Evolutionary conservation across 768 basidiomycete species (phyloP).

Genomic region (Mycena pura): DNA sequence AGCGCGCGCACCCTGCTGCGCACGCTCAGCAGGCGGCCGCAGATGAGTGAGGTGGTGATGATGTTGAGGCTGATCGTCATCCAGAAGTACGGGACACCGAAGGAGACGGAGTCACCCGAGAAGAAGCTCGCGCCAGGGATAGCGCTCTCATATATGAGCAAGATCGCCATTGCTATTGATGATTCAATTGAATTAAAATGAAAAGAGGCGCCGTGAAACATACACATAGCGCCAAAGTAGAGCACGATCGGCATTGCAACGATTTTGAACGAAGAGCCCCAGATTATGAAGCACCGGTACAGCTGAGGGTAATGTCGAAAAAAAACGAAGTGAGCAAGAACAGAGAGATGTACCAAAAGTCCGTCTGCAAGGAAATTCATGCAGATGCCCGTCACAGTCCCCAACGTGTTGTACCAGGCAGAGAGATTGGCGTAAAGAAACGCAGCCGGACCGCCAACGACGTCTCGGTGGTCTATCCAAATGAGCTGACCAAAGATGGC

Average conservation of each 20-base stretch:
- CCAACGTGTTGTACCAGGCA: slow-evolving; percentile 41
- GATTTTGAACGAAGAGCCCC: slow-evolving; percentile 25
- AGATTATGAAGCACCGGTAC: slow-evolving; percentile 46
- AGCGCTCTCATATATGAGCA: slow-evolving; percentile 37
- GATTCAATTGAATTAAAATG: neutral
- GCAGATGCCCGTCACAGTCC: slow-evolving; percentile 30
- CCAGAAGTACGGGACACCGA: slow-evolving; percentile 40
- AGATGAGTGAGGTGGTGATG: slow-evolving; percentile 39
- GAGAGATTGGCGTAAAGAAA: slow-evolving; percentile 33
- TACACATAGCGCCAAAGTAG: slow-evolving; percentile 32
- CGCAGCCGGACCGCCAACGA: slow-evolving; percentile 38
- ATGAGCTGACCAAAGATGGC: slow-evolving; percentile 38
- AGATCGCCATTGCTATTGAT: slow-evolving; percentile 35
- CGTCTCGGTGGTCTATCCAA: slow-evolving; percentile 38
- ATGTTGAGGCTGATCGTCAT: slow-evolving; percentile 40
- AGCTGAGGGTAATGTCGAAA: slow-evolving; percentile 33
- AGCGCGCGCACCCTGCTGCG: slow-evolving; percentile 27
- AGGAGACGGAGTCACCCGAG: slow-evolving; percentile 32
- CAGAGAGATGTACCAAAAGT: slow-evolving; percentile 36
- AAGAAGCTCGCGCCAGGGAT: slow-evolving; percentile 39
- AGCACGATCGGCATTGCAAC: slow-evolving; percentile 29
- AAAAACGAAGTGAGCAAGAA: neutral
- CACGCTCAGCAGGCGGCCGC: slow-evolving; percentile 31
- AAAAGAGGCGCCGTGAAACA: neutral
- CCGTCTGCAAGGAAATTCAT: slow-evolving; percentile 45